Evolutionary conservation across 1,284 basidiomycete species (phyloP).

Genomic region (Uromyces viciae-fabae): DNA sequence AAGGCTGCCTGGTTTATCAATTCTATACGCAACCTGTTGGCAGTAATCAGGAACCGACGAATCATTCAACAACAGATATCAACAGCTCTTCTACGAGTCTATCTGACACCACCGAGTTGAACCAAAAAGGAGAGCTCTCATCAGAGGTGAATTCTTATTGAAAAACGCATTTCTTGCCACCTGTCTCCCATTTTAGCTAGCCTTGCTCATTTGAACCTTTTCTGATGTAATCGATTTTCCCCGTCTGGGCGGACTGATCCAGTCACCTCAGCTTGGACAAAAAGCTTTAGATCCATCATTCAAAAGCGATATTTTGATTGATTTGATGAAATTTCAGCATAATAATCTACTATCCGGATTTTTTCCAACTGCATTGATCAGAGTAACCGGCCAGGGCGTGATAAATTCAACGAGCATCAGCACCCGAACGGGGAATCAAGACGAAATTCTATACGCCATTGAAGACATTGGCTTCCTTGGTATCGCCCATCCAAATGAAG

Average conservation of each 20-base stretch:
- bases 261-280: background rate
- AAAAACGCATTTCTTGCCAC: no score
- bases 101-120: background rate
- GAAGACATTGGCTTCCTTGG: conserved; percentile 38
- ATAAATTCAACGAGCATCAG: background rate
- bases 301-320: background rate
- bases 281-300: background rate
- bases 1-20: conserved; percentile 2
- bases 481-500: conserved; percentile 26
- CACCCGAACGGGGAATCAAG: background rate
- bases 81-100: background rate
- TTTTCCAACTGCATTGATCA: conserved; percentile 16
- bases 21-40: conserved; percentile 12
- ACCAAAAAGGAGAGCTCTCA: no score
- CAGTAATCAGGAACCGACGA: background rate
- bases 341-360: background rate
- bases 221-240: background rate
- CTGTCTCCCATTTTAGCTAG: no score
- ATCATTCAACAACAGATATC: background rate
- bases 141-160: no score
- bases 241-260: background rate
- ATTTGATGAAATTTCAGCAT: background rate
- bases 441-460: conserved; percentile 13
- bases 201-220: no score
- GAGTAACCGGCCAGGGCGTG: background rate